A percentile compares a stretch with the other conserved stretches of the same genome.
phyloP scores from a whole-genome alignment of 331 rosid species.

The Telfairia occidentalis region DNA sequence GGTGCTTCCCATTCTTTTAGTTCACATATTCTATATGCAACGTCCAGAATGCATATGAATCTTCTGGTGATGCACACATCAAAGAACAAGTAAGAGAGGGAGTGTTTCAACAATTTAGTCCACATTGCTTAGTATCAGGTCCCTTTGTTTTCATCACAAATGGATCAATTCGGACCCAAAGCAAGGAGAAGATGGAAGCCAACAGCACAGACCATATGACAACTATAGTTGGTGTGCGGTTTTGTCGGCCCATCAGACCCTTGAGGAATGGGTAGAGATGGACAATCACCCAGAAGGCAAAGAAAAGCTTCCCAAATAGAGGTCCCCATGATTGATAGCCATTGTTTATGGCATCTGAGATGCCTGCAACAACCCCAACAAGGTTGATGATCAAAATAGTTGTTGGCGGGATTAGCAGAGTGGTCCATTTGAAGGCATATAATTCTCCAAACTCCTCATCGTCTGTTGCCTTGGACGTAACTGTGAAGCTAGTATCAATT shows the following conservation, averaged over 20 bases:
- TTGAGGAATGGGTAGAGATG: conserved; percentile 96
- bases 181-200: conserved; percentile 91
- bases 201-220: conserved; percentile 85
- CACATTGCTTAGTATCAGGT: conserved; percentile 73
- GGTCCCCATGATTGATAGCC: conserved; percentile 90
- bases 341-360: conserved; percentile 84
- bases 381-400: conserved; percentile 70
- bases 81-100: conserved; percentile 23
- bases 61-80: conserved; percentile 28
- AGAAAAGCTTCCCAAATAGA: conserved; percentile 87
- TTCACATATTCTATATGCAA: conserved; percentile 26
- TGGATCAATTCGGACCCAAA: conserved; percentile 94
- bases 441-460: conserved; percentile 80
- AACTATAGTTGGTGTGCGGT: conserved; percentile 86
- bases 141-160: conserved; percentile 81
- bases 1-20: conserved; percentile 26
- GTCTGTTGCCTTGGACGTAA: conserved; percentile 72
- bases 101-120: conserved; percentile 60
- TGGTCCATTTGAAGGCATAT: conserved; percentile 72
- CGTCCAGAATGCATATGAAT: conserved; percentile 33
- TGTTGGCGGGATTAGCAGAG: conserved; percentile 85
- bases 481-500: conserved; percentile 69
- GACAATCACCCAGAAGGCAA: conserved; percentile 84
- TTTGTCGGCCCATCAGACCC: conserved; percentile 90
- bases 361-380: conserved; percentile 86